Evolutionary conservation across 208 protist genomes (phyloP), one percentile per base, ranked within the genome.

Genomic region (Trypanosoma rangeli): DNA sequence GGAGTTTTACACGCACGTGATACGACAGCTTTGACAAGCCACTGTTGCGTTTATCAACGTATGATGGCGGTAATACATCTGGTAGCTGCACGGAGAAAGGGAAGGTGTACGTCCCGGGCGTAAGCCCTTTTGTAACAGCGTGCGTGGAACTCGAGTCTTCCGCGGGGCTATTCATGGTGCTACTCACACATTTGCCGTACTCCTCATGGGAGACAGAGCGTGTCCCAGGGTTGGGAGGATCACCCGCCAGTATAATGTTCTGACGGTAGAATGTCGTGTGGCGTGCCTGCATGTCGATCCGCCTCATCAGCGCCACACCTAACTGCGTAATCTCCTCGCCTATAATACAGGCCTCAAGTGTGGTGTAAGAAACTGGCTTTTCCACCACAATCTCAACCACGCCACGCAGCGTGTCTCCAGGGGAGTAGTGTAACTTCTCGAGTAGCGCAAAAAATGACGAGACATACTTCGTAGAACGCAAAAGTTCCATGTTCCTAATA

Each of bases 41-140:
- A 53, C 81, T 75, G 16, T 68, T 69, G 24, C 62, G 54, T 7
- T 55, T 35, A 24, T 85, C 61, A 22, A 61, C 49, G 22, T 74
- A 68, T 16, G 83, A 82, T 26, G 80, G 79, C 13, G 88, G 88
- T 33, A 94, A 48, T 3, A 49, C 58, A 65, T 79, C 69, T 5
- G 88, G 85, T 15, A 94, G 78, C 24, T 22, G n/a, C 22, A 87
- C 61, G 26, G 29, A 48, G 65, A 94, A 91, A 0, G 88, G 88
- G 53, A 86, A 92, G 22, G 66, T 80, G 66, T 94, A 94, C 37
- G 65, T 85, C 57, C 88, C 88, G 1, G 83, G 79, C 54, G 78
- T 52, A 0, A 92, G 62, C 46, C 75, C 69, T 31, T 24, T 18
- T 31, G 67, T 67, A 16, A 50, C 49, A 18, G 26, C 26, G 5